Base-by-base conservation (phyloP, 139 green algal species). In the Micractinium sp. region DNA sequence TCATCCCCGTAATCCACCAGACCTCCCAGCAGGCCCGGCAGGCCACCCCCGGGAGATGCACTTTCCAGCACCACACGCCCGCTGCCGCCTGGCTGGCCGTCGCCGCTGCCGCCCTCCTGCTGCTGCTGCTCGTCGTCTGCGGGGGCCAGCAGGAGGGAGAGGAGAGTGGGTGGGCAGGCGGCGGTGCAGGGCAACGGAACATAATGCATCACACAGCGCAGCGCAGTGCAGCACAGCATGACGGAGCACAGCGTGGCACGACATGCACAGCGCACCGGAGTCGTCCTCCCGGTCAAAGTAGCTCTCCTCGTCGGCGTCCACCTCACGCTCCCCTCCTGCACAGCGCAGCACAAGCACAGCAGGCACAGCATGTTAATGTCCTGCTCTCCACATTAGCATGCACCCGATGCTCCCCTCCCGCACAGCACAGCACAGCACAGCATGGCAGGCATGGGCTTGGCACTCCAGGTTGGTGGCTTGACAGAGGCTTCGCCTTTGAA, bases 291-390 rank as follows among this genome's bases (percentile, higher is more conserved):
- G 56, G 53, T 90, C 87, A 85, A 97, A 97, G 90, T 97, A 97
- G 66, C 95, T 92, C 91, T 97, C 95, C 90, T 97, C 95, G 23
- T 95, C 92, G 25, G 89, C 82, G 41, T 96, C 95, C 85, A 96
- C 91, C 23, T 93, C 93, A 0, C 93, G 81, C 16, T 88, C 86
- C 0, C 81, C 81, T 0, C 86, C 85, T 90, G 84, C 86, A 56
- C 47, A 56, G 47, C 47, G 47, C 9, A 9, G 47, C 47, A 56
- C 47, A 56, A n/a, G 47, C 47, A 56, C 47, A 56, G 47, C 47
- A 56, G 47, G 67, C 31, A 33, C 67, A 75, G 67, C 67, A 33
- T 33, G 23, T 35, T 31, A 4, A 75, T n/a, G n/a, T n/a, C n/a
- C n/a, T n/a, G n/a, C n/a, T n/a, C n/a, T n/a, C n/a, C n/a, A n/a